Evolutionary conservation across 106 monocot genomes (phyloP), one percentile per base, ranked within the genome.

Genomic region (Xerophyta viscosa): DNA sequence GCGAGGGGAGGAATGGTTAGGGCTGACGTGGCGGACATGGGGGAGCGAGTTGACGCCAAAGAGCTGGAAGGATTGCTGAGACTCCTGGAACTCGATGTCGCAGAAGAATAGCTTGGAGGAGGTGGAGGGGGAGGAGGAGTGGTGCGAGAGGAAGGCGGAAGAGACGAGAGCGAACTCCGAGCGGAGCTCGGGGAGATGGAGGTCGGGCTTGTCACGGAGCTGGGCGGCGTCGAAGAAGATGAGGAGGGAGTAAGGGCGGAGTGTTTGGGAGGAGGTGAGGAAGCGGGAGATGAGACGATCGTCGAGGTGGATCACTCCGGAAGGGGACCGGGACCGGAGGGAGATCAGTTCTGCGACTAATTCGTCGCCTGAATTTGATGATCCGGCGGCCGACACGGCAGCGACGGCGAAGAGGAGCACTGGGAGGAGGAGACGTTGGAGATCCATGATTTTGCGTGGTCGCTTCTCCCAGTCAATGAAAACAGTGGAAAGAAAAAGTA

Each of bases 211-310:
- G 64, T 70, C 61, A 46, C 70, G 88, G 66, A 96, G 82, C 22
- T 81, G 69, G 43, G 68, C 36, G 23, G 85, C 85, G 58, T 98
- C 89, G 76, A 98, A 89, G 89, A 98, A 89, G 57, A 98, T 45
- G 58, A 98, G 6, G 59, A 96, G 44, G 56, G 76, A 77, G 76
- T 89, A 89, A 2, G 79, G 79, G 46, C 85, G 89, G 4, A 82
- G 79, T 24, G 66, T 31, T 12, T 69, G 31, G 39, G 70, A 37
- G 22, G 82, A 72, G 49, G 75, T 67, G 44, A 98, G 73, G 76
- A 85, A 86, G 13, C 78, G 88, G 48, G 66, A 31, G 70, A 98
- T 29, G 31, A 65, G 30, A 61, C 70, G 49, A 63, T 89, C 85
- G 60, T 68, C 65, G 47, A 86, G 73, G 66, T 67, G 89, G 71